These are phyloP conservation scores for Termitomyces sp. DNA, from an alignment of 768 basidiomycete genomes.

Conservation along the genomic window DNA sequence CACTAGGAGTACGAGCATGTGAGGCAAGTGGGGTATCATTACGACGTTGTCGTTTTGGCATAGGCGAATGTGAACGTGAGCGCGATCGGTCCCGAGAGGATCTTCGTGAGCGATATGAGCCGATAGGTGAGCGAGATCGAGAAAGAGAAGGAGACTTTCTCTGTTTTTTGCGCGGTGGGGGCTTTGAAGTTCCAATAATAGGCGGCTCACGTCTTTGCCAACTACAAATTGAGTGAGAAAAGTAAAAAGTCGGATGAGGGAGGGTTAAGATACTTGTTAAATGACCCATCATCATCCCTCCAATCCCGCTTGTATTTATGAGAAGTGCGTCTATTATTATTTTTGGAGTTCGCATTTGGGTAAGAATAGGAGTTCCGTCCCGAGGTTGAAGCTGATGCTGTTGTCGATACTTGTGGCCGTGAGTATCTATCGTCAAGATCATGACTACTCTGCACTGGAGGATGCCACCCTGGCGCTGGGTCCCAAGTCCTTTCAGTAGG, in stretches of 20 bases:
- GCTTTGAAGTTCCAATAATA: constrained; percentile 28
- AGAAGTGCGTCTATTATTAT: constrained; percentile 29
- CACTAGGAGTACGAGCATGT: constrained; percentile 45
- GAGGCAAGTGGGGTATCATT: constrained; percentile 42
- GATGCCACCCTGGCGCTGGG: constrained; percentile 64
- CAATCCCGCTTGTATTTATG: constrained; percentile 42
- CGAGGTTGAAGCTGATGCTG: constrained; percentile 23
- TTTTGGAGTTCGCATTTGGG: constrained; percentile 17
- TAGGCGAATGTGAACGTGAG: constrained; percentile 56
- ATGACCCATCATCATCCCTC: constrained; percentile 55
- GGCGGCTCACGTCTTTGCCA: constrained; percentile 61
- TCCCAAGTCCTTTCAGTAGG: constrained; percentile 63
- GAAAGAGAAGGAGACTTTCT: constrained; percentile 50
- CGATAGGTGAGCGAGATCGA: constrained; percentile 55
- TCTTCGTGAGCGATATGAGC: constrained; percentile 57
- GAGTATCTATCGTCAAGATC: constrained; percentile 31
- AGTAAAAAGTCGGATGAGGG: constrained; percentile 1
- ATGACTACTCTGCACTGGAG: constrained; percentile 35
- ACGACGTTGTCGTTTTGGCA: constrained; percentile 46
- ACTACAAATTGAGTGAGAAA: constrained; percentile 26
- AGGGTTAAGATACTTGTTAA: constrained; percentile 60
- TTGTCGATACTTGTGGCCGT: constrained; percentile 5
- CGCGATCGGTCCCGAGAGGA: constrained; percentile 63
- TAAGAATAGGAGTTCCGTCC: constrained; percentile 15
- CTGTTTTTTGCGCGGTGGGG: constrained; percentile 40